phyloP scores from a whole-genome alignment of 129 eudicot species.

The Tanacetum coccineum region DNA sequence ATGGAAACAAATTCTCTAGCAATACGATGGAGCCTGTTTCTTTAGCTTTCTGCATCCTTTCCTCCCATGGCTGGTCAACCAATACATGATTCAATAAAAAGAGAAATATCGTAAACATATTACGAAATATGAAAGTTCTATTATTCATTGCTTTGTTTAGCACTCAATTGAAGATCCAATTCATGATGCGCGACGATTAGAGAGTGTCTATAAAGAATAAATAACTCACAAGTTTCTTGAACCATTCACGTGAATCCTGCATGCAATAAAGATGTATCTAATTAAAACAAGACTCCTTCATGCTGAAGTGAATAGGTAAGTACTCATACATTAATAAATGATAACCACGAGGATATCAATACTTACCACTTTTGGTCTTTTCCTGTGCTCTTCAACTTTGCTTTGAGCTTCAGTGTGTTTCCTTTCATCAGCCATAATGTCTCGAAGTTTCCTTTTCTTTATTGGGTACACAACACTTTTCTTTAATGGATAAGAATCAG shows the following conservation, averaged over 20 bases:
- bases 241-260: conserved; percentile 61
- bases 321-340: background rate
- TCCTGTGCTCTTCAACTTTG: conserved; percentile 19
- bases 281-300: conserved; percentile 1
- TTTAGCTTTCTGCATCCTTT: conserved; percentile 37
- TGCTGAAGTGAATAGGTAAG: background rate
- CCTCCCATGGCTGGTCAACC: conserved; percentile 47
- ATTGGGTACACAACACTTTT: conserved; percentile 30
- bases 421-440: background rate
- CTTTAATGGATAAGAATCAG: conserved; percentile 24
- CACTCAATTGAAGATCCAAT: conserved; percentile 8
- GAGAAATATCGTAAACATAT: background rate
- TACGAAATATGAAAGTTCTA: background rate
- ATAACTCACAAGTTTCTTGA: conserved; percentile 49
- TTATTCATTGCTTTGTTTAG: background rate
- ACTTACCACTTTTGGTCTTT: conserved; percentile 33
- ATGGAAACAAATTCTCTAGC: conserved; percentile 54
- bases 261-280: conserved; percentile 22
- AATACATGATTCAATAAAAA: background rate
- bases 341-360: conserved; percentile 6
- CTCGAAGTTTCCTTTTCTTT: conserved; percentile 50
- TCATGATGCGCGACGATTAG: conserved; percentile 9
- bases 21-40: conserved; percentile 40
- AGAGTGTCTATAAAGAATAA: conserved; percentile 1
- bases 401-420: conserved; percentile 15